Conservation (phyloP, 2,329 filamentous ascomycete species). For the Ceratocystis smalleyi region DNA sequence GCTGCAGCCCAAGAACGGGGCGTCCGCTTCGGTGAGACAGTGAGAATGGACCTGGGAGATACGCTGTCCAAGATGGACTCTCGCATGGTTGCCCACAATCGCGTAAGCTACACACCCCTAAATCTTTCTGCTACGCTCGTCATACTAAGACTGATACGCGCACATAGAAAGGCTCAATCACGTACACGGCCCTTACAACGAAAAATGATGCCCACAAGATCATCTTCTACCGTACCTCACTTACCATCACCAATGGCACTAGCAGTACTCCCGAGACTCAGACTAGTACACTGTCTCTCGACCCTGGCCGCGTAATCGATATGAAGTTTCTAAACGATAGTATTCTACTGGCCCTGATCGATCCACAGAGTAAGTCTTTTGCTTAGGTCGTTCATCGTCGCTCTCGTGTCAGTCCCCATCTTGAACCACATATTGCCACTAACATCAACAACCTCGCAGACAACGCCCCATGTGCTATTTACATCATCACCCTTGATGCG, state of each 20-base stretch:
- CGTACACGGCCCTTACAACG: not conserved
- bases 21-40: slow-evolving; percentile 47
- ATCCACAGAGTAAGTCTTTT: slow-evolving; percentile 24
- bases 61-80: slow-evolving; percentile 40
- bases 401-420: not conserved
- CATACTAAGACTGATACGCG: slow-evolving; percentile 26
- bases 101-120: not conserved
- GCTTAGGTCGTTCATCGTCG: not conserved
- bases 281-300: slow-evolving; percentile 30
- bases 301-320: slow-evolving; percentile 37
- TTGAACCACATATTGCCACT: not conserved
- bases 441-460: not conserved
- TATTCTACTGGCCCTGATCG: slow-evolving; percentile 44
- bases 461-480: slow-evolving; percentile 5
- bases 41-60: slow-evolving; percentile 30
- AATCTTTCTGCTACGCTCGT: slow-evolving; percentile 18
- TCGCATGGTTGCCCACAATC: slow-evolving; percentile 32
- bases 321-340: slow-evolving; percentile 52
- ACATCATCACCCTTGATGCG: slow-evolving; percentile 11
- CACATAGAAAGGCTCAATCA: slow-evolving; percentile 7
- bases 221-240: slow-evolving; percentile 38
- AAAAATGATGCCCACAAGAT: slow-evolving; percentile 27
- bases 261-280: slow-evolving; percentile 31
- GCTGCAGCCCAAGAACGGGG: slow-evolving; percentile 54
- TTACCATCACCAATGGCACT: slow-evolving; percentile 43